Evolutionary conservation across 2,329 filamentous ascomycete species (phyloP), one percentile per base, ranked within the genome.

Genomic region (Sporothrix pallida): DNA sequence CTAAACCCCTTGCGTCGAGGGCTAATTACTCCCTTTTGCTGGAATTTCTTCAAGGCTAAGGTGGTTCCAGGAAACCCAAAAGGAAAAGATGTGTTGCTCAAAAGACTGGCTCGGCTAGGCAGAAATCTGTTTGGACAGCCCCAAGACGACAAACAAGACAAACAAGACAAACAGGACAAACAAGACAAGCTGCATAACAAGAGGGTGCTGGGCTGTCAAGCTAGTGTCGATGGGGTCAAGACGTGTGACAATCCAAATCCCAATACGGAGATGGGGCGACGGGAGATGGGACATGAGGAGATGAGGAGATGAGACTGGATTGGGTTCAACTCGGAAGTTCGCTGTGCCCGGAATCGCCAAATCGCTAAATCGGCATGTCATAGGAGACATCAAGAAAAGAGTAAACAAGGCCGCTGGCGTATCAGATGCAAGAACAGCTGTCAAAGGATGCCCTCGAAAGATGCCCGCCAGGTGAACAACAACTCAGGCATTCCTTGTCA

Each of bases 21-120:
- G 8, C 65, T 23, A 68, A 12, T 68, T 68, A 31, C 20, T 68
- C 65, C 65, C 46, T 37, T 68, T 68, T 68, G 65, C 46, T 68
- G 65, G 63, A 13, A 68, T 52, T 68, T 68, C 65, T 68, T 68
- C 65, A 68, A 52, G 48, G 46, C 65, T 52, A 68, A 26, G 26
- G 23, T 12, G 26, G 42, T 26, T 17, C 46, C 46, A 56, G 5
- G n/a, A 67, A 26, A 26, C 23, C 23, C 23, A 26, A 48, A 48
- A 46, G 20, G 44, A 44, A 15, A 48, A 26, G 31, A 37, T 37
- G 31, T 37, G 31, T 37, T 37, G 31, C 31, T 26, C 23, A 26
- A 26, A 37, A 37, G 31, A 37, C 31, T 37, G 31, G 31, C 31
- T 37, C 56, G 26, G 31, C 58, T 23, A 37, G 42, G 62, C 62